Conservation (phyloP, 148 eudicot genomes). For the Rhododendron ferrugineum region DNA sequence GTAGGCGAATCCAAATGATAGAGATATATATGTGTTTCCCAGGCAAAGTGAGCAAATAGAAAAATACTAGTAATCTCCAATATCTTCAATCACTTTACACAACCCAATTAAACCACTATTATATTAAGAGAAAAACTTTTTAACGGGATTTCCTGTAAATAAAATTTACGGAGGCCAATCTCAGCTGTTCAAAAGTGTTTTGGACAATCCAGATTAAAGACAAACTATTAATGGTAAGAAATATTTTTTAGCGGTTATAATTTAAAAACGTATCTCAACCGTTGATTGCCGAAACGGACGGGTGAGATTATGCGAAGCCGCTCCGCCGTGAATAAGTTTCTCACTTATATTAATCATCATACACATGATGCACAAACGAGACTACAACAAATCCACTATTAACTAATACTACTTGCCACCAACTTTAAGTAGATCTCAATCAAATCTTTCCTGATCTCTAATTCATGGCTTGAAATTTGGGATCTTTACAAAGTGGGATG, state of each 20-base stretch:
- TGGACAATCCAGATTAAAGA: no score
- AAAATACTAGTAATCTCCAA: no score
- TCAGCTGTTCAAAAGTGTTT: no score
- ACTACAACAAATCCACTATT: not conserved
- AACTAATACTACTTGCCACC: not conserved
- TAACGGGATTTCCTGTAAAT: no score
- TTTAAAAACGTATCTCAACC: no score
- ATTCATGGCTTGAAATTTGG: not conserved
- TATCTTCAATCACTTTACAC: not conserved
- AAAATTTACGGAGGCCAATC: no score
- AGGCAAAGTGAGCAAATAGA: not conserved
- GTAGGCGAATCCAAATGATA: not conserved
- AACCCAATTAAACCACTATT: no score
- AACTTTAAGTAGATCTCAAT: conserved; percentile 11
- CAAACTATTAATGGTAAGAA: no score
- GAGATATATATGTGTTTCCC: not conserved
- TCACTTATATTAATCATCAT: not conserved
- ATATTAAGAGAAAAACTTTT: no score
- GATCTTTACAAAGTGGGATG: not conserved
- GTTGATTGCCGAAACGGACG: no score
- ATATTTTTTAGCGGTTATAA: no score
- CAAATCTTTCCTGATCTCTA: conserved; percentile 6
- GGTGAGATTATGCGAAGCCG: not conserved
- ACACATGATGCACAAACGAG: not conserved
- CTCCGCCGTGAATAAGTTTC: no score